Conservation (phyloP, 2,329 filamentous ascomycete genomes). For the Diplodia corticola region DNA sequence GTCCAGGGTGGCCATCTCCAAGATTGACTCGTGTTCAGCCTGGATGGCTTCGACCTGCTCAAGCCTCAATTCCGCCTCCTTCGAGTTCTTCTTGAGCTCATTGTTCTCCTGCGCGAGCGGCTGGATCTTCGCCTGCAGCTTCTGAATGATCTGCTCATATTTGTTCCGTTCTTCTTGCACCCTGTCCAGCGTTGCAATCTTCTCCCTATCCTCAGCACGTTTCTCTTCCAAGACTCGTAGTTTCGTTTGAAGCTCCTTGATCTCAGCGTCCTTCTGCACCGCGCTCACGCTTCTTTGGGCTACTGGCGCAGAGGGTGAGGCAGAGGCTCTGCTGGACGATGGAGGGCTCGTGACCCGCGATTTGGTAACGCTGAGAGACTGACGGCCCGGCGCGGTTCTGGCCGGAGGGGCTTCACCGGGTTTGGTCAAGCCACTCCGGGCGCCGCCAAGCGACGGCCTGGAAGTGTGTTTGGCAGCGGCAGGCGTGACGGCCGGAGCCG, state of each 20-base stretch:
- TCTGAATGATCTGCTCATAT: conserved; percentile 83
- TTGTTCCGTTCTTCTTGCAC: conserved; percentile 74
- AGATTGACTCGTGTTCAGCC: conserved; percentile 78
- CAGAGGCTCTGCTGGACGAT: conserved; percentile 11
- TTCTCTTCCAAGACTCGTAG: conserved; percentile 86
- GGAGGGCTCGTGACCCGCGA: conserved; percentile 24
- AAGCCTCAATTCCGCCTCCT: conserved; percentile 70
- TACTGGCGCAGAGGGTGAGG: conserved; percentile 6
- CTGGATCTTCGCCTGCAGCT: conserved; percentile 85
- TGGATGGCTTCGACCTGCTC: conserved; percentile 71
- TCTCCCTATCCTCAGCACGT: conserved; percentile 79
- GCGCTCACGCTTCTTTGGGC: conserved; percentile 16
- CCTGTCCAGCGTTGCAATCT: conserved; percentile 74
- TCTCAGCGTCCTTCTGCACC: conserved; percentile 53
- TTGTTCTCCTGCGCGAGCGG: conserved; percentile 77
- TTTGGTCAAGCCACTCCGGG: conserved; percentile 6
- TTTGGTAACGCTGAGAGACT: conserved; percentile 8
- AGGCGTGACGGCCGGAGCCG: not conserved
- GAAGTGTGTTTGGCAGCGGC: conserved; percentile 2
- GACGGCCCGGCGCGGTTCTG: conserved; percentile 13
- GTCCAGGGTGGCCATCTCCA: conserved; percentile 87
- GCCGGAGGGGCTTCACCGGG: conserved; percentile 1
- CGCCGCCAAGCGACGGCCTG: conserved; percentile 11
- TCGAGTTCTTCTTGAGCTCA: conserved; percentile 74
- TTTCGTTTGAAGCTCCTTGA: conserved; percentile 87